These are phyloP conservation scores for Kazachstania sp. DNA, from an alignment of 1,139 yeast genomes.

Conservation along the genomic window DNA sequence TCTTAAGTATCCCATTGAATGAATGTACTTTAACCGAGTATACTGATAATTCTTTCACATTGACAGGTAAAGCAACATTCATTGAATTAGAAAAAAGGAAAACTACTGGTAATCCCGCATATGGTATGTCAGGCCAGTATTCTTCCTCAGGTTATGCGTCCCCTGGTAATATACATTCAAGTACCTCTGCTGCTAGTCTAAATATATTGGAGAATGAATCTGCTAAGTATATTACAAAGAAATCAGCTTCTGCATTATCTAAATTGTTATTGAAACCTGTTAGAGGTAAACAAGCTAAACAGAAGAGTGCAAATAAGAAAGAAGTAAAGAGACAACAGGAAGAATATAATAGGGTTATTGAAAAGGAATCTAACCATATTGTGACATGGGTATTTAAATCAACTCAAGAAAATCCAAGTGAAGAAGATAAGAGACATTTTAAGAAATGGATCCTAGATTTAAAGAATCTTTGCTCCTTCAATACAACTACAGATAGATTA, in stretches of 20 bases:
- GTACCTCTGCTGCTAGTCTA: neutral
- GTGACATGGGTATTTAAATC: constrained; percentile 26
- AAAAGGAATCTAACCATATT: constrained; percentile 2
- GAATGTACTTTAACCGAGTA: constrained; percentile 34
- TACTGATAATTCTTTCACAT: constrained; percentile 30
- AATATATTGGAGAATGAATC: constrained; percentile 2
- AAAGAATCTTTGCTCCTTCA: constrained; percentile 34
- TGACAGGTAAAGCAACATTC: constrained; percentile 22
- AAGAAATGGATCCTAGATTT: constrained; percentile 41
- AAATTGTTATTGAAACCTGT: constrained; percentile 4
- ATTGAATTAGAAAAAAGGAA: constrained; percentile 10
- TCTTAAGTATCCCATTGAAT: constrained; percentile 36
- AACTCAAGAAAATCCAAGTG: constrained; percentile 24
- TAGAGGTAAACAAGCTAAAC: constrained; percentile 2
- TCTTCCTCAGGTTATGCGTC: neutral
- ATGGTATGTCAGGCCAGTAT: neutral
- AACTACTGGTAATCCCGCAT: constrained; percentile 2
- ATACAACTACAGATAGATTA: constrained; percentile 31
- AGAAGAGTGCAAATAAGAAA: constrained; percentile 1
- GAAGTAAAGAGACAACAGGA: constrained; percentile 1
- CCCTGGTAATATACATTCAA: neutral
- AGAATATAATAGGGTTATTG: constrained; percentile 1
- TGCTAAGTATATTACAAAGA: constrained; percentile 2
- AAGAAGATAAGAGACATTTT: constrained; percentile 32
- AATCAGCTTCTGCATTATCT: constrained; percentile 6